Percentiles rank a stretch among this genome's conserved stretches.
phyloP scores from a whole-genome alignment of 1,284 basidiomycete genomes.

The Coniferiporia weirii region DNA sequence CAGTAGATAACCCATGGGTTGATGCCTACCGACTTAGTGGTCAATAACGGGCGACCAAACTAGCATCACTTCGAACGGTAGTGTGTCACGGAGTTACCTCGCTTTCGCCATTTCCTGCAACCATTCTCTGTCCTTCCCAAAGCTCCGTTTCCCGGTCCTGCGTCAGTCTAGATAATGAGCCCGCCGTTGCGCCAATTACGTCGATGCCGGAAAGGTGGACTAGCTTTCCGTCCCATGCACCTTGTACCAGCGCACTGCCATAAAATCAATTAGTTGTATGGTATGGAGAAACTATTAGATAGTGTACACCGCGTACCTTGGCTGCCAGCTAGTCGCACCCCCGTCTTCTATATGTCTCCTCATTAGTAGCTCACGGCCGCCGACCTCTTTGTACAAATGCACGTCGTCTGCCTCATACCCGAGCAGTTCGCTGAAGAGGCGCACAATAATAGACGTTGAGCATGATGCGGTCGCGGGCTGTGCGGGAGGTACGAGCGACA shows the following conservation, averaged over 20 bases:
- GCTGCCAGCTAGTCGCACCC: conserved; percentile 60
- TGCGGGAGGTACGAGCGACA: conserved; percentile 44
- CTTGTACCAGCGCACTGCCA: conserved; percentile 47
- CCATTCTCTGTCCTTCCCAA: conserved; percentile 57
- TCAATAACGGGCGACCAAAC: not conserved
- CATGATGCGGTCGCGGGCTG: conserved; percentile 44
- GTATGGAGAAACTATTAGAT: not conserved
- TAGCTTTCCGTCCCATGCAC: conserved; percentile 52
- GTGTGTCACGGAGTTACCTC: conserved; percentile 34
- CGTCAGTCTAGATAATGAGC: conserved; percentile 49
- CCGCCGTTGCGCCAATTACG: conserved; percentile 57
- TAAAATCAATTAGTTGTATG: not conserved
- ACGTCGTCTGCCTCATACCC: conserved; percentile 55
- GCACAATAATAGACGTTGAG: conserved; percentile 46
- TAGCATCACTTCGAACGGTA: not conserved
- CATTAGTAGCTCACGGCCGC: conserved; percentile 62
- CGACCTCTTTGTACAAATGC: conserved; percentile 63
- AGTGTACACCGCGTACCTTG: conserved; percentile 38
- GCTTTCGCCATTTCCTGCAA: conserved; percentile 38
- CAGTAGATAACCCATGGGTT: conserved; percentile 40
- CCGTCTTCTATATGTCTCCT: conserved; percentile 46
- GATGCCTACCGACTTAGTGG: conserved; percentile 26
- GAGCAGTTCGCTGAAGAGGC: conserved; percentile 44
- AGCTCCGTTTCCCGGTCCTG: conserved; percentile 60
- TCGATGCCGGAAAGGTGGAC: conserved; percentile 57